These are phyloP conservation scores for Crithidia brevicula DNA, from an alignment of 208 protist genomes.

Conservation along the genomic window DNA sequence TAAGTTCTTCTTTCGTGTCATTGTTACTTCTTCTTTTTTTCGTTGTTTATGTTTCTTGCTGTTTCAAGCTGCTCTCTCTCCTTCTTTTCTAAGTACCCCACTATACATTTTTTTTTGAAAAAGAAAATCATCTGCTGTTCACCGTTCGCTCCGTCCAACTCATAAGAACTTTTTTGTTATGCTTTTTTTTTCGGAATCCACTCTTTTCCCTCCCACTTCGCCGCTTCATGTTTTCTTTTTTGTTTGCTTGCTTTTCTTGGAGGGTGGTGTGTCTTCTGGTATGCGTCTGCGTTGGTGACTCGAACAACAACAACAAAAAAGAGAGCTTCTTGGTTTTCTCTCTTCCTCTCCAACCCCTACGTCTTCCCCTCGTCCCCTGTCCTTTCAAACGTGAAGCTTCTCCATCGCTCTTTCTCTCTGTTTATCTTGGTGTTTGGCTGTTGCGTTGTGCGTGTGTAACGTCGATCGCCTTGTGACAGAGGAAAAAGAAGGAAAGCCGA, in stretches of 20 bases:
- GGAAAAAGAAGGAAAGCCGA: no score
- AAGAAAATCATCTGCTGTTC: no score
- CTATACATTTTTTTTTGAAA: neutral
- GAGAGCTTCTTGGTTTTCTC: constrained; percentile 5
- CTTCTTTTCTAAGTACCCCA: no score
- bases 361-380: no score
- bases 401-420: no score
- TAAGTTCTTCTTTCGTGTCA: no score
- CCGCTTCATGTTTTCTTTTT: neutral
- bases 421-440: no score
- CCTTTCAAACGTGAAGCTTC: no score
- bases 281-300: constrained; percentile 11
- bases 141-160: constrained; percentile 40
- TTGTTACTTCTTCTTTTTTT: constrained; percentile 1
- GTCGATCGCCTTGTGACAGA: no score
- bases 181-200: no score
- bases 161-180: constrained; percentile 65
- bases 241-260: constrained; percentile 14
- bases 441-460: no score
- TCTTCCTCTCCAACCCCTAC: neutral
- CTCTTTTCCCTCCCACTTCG: constrained; percentile 4
- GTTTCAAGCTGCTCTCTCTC: neutral
- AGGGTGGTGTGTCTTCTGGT: constrained; percentile 18
- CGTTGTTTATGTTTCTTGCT: constrained; percentile 10
- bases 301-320: no score